Base-by-base conservation (phyloP, 2,329 filamentous ascomycete genomes). In the Monosporascus sp. region DNA sequence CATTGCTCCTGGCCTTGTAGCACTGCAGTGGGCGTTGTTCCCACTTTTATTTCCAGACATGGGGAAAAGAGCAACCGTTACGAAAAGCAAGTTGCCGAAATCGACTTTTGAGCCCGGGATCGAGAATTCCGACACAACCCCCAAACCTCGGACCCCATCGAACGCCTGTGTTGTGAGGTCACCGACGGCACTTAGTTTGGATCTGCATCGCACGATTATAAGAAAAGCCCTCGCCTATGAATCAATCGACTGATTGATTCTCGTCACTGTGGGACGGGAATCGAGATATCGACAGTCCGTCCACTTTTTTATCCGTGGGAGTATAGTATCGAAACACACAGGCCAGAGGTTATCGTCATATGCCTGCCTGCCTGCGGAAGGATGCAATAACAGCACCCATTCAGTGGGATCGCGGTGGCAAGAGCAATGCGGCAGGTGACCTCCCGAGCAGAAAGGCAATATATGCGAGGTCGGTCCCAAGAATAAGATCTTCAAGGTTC, bases 61-160 rank as follows among this genome's bases (percentile, higher is more conserved):
- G 45, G 53, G 62, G 55, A 22, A 58, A 47, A 50, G 47, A 31
- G 43, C 48, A 49, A 53, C 22, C 11, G 14, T 17, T 24, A 46
- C 22, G 43, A 46, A 17, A 53, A 54, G 50, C 47, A 55, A 60
- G 60, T 55, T 63, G 52, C 55, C 50, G 59, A 58, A 62, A 66
- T 66, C 64, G 64, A 61, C 57, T 49, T 62, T 65, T 64, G 49
- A 55, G 64, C 54, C 56, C 50, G 58, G 59, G 62, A 66, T 65
- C 63, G 64, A 59, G 51, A 41, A 55, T 58, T 59, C 63, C 63
- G 61, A 58, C 61, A 52, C 41, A 44, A 15, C 41, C 41, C 3
- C 41, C 41, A 25, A 31, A 8, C 14, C 14, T 11, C 43, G 2
- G 20, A 46, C 43, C 24, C 43, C 43, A 9, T 46, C 43, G 17